Conservation (phyloP, 768 basidiomycete genomes). For the Trametes sanguinea region DNA sequence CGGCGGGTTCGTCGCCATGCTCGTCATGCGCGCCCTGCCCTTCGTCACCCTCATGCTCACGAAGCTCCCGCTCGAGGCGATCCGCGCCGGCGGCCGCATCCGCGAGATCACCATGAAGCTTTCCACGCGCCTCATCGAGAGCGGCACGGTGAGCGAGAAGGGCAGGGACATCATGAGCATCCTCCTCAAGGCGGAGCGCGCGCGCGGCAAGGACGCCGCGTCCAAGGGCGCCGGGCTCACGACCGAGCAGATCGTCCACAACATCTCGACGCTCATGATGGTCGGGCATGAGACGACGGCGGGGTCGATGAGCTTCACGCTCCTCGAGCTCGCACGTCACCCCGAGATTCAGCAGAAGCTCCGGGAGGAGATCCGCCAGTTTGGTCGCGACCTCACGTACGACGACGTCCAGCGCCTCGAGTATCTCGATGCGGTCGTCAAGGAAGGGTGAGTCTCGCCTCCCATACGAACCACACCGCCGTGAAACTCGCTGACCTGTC, state of each 20-base stretch:
- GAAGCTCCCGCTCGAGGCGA: slow-evolving; percentile 25
- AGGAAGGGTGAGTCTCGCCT: slow-evolving; percentile 35
- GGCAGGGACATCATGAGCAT: slow-evolving; percentile 27
- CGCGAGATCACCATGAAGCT: slow-evolving; percentile 31
- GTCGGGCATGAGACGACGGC: slow-evolving; percentile 48
- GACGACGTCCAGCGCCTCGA: slow-evolving; percentile 42
- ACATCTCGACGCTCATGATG: slow-evolving; percentile 40
- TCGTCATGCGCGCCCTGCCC: slow-evolving; percentile 32
- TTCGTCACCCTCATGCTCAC: slow-evolving; percentile 30
- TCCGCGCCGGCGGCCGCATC: slow-evolving; percentile 33
- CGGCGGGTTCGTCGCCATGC: slow-evolving; percentile 27
- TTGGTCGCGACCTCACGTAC: slow-evolving; percentile 37
- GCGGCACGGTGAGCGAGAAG: slow-evolving; percentile 19
- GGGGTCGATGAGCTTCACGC: slow-evolving; percentile 38
- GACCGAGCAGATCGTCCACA: slow-evolving; percentile 27
- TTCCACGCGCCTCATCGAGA: slow-evolving; percentile 24
- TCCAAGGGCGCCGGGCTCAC: slow-evolving; percentile 18
- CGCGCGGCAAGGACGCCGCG: not conserved
- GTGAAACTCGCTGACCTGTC: no score
- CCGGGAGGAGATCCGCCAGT: slow-evolving; percentile 38
- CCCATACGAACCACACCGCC: no score
- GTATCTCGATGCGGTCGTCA: slow-evolving; percentile 45
- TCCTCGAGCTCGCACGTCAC: slow-evolving; percentile 42
- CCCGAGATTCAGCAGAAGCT: slow-evolving; percentile 41
- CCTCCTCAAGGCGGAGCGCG: slow-evolving; percentile 24